Conservation (phyloP, 2,329 filamentous ascomycete genomes). For the Paecilomyces niveus region DNA sequence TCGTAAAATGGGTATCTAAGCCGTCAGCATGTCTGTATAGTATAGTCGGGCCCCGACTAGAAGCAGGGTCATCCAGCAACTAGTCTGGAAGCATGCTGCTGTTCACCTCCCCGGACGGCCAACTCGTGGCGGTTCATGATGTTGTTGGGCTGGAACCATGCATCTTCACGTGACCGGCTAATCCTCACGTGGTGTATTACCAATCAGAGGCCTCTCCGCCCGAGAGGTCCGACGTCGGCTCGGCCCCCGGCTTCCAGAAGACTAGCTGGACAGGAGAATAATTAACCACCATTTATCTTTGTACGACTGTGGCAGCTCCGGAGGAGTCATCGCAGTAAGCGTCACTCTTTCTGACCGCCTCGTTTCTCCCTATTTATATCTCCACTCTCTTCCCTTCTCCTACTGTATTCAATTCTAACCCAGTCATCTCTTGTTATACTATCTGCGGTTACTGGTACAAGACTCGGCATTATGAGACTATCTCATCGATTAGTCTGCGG, state of each 20-base stretch:
- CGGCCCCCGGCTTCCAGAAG: not conserved
- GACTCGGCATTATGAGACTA: constrained; percentile 21
- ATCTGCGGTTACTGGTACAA: not conserved
- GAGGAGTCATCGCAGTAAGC: not conserved
- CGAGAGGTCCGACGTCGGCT: constrained; percentile 1
- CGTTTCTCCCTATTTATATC: not conserved
- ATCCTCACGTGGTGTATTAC: not conserved
- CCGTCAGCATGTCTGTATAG: not conserved
- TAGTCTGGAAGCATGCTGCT: not conserved
- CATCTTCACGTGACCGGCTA: not conserved
- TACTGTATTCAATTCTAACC: constrained; percentile 2
- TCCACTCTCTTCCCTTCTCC: constrained; percentile 4
- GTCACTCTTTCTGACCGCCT: not conserved
- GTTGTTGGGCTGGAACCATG: not conserved
- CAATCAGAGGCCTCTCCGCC: constrained; percentile 1
- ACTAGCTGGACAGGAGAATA: not conserved
- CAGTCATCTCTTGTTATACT: not conserved
- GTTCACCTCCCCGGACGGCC: not conserved
- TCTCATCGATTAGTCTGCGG: constrained; percentile 28
- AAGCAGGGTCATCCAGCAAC: not conserved
- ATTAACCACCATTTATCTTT: not conserved
- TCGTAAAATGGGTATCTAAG: not conserved
- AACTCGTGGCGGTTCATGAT: not conserved
- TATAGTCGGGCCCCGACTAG: not conserved
- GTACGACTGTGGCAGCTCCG: not conserved